Percentiles rank a stretch among this genome's conserved stretches.
These are phyloP conservation scores for Madurella mycetomatis DNA, from an alignment of 2,329 filamentous ascomycete genomes.

Conservation along the genomic window DNA sequence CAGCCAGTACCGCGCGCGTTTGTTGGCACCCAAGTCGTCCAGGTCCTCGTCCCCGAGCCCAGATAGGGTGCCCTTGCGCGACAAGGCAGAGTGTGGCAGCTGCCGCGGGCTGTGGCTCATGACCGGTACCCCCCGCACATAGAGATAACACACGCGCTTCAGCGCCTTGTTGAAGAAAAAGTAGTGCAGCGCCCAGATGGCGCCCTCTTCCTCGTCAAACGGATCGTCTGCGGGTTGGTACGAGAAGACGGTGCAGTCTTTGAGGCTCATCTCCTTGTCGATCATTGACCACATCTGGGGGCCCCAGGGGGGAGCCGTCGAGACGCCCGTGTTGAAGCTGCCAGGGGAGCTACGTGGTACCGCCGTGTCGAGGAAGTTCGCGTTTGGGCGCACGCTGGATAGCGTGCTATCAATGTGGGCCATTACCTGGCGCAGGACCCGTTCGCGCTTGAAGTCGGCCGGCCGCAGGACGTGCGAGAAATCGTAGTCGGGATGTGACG, in stretches of 20 bases:
- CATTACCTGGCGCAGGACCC: conserved; percentile 75
- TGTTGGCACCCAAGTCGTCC: conserved; percentile 54
- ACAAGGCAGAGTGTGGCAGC: conserved; percentile 28
- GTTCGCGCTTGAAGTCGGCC: conserved; percentile 82
- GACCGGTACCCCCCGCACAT: conserved; percentile 81
- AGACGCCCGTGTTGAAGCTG: conserved; percentile 36
- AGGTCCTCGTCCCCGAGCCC: conserved; percentile 37
- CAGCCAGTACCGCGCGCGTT: conserved; percentile 85
- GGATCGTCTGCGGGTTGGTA: conserved; percentile 88
- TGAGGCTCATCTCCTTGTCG: conserved; percentile 89
- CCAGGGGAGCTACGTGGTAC: conserved; percentile 37
- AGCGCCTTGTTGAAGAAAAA: conserved; percentile 94
- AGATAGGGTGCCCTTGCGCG: conserved; percentile 21
- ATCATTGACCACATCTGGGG: conserved; percentile 88
- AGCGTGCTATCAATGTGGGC: conserved; percentile 82
- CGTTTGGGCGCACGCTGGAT: conserved; percentile 73
- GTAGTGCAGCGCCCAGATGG: conserved; percentile 93
- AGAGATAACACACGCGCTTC: conserved; percentile 92
- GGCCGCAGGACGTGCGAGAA: conserved; percentile 90
- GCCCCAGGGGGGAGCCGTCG: conserved; percentile 66
- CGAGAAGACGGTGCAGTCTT: conserved; percentile 83
- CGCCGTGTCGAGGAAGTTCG: conserved; percentile 39
- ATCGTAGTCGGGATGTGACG: conserved; percentile 93
- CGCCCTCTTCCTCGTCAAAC: conserved; percentile 85
- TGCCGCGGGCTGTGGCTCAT: conserved; percentile 58